Evolutionary conservation across 1,284 basidiomycete species (phyloP).

Genomic region (Crucibulum cyathiforme): DNA sequence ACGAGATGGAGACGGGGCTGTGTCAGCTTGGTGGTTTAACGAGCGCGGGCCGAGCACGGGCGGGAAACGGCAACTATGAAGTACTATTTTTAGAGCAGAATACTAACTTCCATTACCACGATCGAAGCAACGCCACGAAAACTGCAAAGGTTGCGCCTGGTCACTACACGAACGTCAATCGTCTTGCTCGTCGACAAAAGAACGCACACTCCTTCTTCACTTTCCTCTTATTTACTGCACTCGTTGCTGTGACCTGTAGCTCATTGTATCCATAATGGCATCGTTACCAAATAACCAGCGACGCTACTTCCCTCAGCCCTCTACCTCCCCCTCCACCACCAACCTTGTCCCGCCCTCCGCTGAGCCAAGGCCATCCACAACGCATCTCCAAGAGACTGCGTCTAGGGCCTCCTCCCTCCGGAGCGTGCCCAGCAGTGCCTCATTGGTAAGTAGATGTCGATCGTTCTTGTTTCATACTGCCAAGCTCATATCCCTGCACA

Average conservation of each 20-base stretch:
- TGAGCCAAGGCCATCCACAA: conserved; percentile 41
- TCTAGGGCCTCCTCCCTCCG: conserved; percentile 45
- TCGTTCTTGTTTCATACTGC: not conserved
- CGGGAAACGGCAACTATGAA: too few relatives aligned
- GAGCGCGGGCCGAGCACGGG: too few relatives aligned
- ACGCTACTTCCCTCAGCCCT: conserved; percentile 33
- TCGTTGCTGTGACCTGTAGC: not conserved
- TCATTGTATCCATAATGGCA: conserved; percentile 19
- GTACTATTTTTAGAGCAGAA: too few relatives aligned
- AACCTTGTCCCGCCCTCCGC: conserved; percentile 54
- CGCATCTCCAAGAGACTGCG: conserved; percentile 48
- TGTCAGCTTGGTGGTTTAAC: too few relatives aligned
- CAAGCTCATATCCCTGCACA: not conserved
- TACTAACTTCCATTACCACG: too few relatives aligned
- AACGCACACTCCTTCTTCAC: too few relatives aligned
- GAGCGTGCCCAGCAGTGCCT: conserved; percentile 44
- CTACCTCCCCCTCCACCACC: conserved; percentile 56
- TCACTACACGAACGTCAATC: too few relatives aligned
- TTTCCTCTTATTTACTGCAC: not conserved
- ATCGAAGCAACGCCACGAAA: too few relatives aligned
- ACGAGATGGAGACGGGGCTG: too few relatives aligned
- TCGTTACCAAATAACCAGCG: conserved; percentile 35
- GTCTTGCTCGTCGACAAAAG: too few relatives aligned
- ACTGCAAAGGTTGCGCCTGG: too few relatives aligned
- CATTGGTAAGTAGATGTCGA: conserved; percentile 41